Base-by-base conservation (phyloP, 305 asterid species). In the Petunia hybrid region DNA sequence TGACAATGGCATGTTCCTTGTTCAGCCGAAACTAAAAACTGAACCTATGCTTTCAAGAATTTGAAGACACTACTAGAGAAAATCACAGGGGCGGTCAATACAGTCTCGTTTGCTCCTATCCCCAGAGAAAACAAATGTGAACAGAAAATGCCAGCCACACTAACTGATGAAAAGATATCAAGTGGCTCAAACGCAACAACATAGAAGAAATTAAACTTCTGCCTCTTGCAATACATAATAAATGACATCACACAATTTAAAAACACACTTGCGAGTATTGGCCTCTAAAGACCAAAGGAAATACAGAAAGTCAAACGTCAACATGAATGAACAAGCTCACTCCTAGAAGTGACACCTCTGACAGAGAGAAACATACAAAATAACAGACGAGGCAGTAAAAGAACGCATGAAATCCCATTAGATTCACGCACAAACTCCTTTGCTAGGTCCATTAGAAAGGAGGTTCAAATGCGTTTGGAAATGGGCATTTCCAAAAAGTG, bases 371-470 rank as follows among this genome's bases (percentile, higher is more conserved):
- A 41, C 45, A 12, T 12, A 48, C 4, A 12, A 7, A 71, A 45
- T 16, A 45, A 48, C 46, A 48, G 13, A 12, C 75, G 0, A 5
- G 10, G 14, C 38, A 68, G 31, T 46, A 31, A 48, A 71, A 39
- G 8, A 5, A 22, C 31, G 35, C 64, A 13, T 9, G 69, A 65
- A 55, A 83, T 51, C 76, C 80, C 83, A 78, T 75, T 82, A 84
- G 88, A 87, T 84, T 83, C 85, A 77, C 86, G 84, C 87, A 84
- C 89, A 86, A 87, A 84, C 85, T 77, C 84, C 79, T 80, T 45
- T 3, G 43, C 82, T 38, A 77, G 35, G 48, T 70, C 16, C 12
- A 9, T 53, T 56, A 76, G 5, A 48, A 65, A 77, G 69, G 80
- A 51, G 61, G 77, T 55, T 60, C 60, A 35, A 61, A 46, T 39